A percentile compares a stretch with the other conserved stretches of the same genome.
These are phyloP conservation scores for Mucor lusitanicus DNA, from an alignment of 371 early-diverging fungal genomes.

Conservation along the genomic window DNA sequence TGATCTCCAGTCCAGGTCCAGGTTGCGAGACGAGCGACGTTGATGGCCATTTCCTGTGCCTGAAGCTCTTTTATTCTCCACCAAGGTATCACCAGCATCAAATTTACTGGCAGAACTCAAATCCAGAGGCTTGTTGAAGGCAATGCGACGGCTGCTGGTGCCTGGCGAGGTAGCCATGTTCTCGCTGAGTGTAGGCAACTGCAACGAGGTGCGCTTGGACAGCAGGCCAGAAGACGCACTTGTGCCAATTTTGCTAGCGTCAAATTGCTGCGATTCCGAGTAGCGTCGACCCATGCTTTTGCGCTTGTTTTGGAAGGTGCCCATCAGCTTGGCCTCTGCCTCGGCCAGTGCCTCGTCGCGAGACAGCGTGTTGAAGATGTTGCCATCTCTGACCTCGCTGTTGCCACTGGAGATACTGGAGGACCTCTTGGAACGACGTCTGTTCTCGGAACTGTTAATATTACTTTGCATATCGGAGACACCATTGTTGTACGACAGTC, in stretches of 20 bases:
- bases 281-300: slow-evolving; percentile 25
- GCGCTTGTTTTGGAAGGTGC: slow-evolving; percentile 33
- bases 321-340: slow-evolving; percentile 56
- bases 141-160: slow-evolving; percentile 6
- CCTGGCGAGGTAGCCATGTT: slow-evolving; percentile 14
- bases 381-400: slow-evolving; percentile 17
- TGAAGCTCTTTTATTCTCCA: slow-evolving; percentile 8
- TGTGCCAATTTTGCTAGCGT: background rate
- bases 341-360: slow-evolving; percentile 51
- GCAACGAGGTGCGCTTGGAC: slow-evolving; percentile 13
- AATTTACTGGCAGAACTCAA: slow-evolving; percentile 5
- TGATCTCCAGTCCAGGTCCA: slow-evolving; percentile 48
- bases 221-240: slow-evolving; percentile 3
- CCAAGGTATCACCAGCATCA: background rate
- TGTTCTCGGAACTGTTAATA: slow-evolving; percentile 11
- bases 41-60: slow-evolving; percentile 5
- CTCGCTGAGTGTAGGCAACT: slow-evolving; percentile 34
- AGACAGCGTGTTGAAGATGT: slow-evolving; percentile 17
- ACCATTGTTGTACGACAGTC: slow-evolving; percentile 20
- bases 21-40: slow-evolving; percentile 46
- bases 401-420: background rate
- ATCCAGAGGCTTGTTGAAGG: slow-evolving; percentile 46
- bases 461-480: slow-evolving; percentile 29
- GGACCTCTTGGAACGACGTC: slow-evolving; percentile 22
- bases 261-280: slow-evolving; percentile 31